These are phyloP conservation scores for Cryptomeria japonica DNA, from an alignment of 75 land plant genomes.

Conservation along the genomic window DNA sequence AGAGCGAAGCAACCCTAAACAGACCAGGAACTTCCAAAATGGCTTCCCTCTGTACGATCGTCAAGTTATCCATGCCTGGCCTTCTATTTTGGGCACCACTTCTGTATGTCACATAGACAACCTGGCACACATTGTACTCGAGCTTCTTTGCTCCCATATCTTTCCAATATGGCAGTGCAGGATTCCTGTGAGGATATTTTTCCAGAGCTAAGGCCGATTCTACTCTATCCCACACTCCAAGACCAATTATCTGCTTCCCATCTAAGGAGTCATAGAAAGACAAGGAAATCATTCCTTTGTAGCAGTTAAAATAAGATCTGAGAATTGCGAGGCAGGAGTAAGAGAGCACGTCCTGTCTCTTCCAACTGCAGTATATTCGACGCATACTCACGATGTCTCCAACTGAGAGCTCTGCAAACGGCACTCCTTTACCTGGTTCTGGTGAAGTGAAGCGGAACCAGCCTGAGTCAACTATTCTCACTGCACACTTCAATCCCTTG, in stretches of 20 bases:
- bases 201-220: not conserved
- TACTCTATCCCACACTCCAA: slow-evolving; percentile 14
- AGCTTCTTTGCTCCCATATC: slow-evolving; percentile 10
- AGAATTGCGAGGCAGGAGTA: slow-evolving; percentile 17
- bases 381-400: not conserved
- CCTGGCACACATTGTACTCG: not conserved
- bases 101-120: not conserved
- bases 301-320: not conserved
- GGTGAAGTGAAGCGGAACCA: not conserved
- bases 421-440: not conserved
- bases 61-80: too few species aligned
- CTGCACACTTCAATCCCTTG: not conserved
- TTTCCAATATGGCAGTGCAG: not conserved
- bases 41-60: too few species aligned
- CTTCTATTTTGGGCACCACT: not conserved
- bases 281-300: not conserved
- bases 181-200: not conserved
- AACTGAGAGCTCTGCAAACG: not conserved
- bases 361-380: not conserved
- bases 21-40: too few species aligned
- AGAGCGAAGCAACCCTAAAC: too few species aligned
- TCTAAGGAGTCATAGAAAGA: slow-evolving; percentile 12
- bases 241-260: not conserved
- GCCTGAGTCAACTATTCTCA: not conserved
- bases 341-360: slow-evolving; percentile 8